Evolutionary conservation across 2,329 filamentous ascomycete species (phyloP), one percentile per base, ranked within the genome.

Genomic region (Fusarium nelsonii): DNA sequence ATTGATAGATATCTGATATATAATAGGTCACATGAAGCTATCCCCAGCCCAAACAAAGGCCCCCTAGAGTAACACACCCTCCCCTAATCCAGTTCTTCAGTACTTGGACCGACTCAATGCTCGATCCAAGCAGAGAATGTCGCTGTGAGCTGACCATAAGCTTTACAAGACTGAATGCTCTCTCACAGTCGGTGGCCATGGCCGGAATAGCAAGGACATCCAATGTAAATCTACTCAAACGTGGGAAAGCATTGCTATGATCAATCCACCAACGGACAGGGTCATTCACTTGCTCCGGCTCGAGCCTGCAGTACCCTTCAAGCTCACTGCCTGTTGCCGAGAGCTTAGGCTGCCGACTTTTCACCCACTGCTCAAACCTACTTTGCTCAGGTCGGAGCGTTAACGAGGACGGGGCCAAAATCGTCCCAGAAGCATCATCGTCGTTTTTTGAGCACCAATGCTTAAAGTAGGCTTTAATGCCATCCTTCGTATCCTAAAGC

Each of bases 161-260:
- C 55, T 53, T 64, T 33, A 34, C 51, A 43, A 56, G 32, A 53
- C 55, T 59, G 45, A 59, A 64, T 51, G 61, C 55, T 36, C 61
- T 55, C 61, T 56, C 50, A 28, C 50, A 59, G 50, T 64, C 61
- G 23, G 50, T 36, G 36, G 12, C 36, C 18, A 48, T 48, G 12
- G 45, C 32, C 12, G 45, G 32, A 48, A 36, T 48, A 36, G 45
- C 18, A 36, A 48, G 32, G 26, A 48, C 4, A 36, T 48, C 32
- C 6, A 48, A 32, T 36, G 32, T 11, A 48, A 64, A 56, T 33
- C 51, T 56, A 46, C 50, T 64, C 12, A 58, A 32, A 40, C 41
- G 49, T 46, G 30, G 49, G 48, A 55, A 63, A 54, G 54, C 55
- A 46, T 46, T 55, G 32, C 50, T 46, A 56, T 64, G 51, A 11